Conservation (phyloP, 2,329 filamentous ascomycete genomes). For the Colletotrichum sansevieriae region DNA sequence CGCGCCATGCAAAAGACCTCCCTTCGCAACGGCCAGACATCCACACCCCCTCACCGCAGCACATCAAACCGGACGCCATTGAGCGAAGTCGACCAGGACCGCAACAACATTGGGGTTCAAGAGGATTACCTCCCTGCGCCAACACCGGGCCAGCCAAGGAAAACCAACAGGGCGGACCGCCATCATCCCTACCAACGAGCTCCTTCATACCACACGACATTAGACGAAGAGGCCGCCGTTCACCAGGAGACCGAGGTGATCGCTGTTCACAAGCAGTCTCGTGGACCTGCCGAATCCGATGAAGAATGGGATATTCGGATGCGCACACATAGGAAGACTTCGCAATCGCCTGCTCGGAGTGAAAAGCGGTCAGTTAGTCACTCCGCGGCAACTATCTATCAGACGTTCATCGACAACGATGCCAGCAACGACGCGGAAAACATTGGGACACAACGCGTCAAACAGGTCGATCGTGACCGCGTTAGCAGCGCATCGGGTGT, state of each 20-base stretch:
- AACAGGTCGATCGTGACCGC: slow-evolving; percentile 66
- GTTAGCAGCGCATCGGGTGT: slow-evolving; percentile 67
- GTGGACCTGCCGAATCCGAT: slow-evolving; percentile 78
- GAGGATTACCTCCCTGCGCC: slow-evolving; percentile 95
- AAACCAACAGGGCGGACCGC: slow-evolving; percentile 83
- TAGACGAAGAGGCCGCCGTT: slow-evolving; percentile 65
- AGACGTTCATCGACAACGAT: slow-evolving; percentile 72
- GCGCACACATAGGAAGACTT: slow-evolving; percentile 75
- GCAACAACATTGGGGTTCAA: slow-evolving; percentile 74
- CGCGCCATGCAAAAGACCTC: slow-evolving; percentile 72
- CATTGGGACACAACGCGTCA: slow-evolving; percentile 70
- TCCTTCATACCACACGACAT: slow-evolving; percentile 57
- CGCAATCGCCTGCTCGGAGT: slow-evolving; percentile 70
- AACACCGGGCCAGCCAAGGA: slow-evolving; percentile 94
- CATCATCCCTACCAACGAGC: slow-evolving; percentile 79
- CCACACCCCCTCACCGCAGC: slow-evolving; percentile 85
- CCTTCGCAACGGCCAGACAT: slow-evolving; percentile 74
- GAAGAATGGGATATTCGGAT: slow-evolving; percentile 86
- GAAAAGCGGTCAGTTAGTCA: slow-evolving; percentile 82
- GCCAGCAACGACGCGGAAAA: slow-evolving; percentile 80
- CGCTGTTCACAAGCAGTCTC: slow-evolving; percentile 71
- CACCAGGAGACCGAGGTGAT: slow-evolving; percentile 72
- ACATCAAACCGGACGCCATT: slow-evolving; percentile 84
- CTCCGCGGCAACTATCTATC: slow-evolving; percentile 78
- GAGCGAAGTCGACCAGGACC: slow-evolving; percentile 92